phyloP scores from a whole-genome alignment of 2,329 filamentous ascomycete genomes.

The Aureobasidium uvarum region DNA sequence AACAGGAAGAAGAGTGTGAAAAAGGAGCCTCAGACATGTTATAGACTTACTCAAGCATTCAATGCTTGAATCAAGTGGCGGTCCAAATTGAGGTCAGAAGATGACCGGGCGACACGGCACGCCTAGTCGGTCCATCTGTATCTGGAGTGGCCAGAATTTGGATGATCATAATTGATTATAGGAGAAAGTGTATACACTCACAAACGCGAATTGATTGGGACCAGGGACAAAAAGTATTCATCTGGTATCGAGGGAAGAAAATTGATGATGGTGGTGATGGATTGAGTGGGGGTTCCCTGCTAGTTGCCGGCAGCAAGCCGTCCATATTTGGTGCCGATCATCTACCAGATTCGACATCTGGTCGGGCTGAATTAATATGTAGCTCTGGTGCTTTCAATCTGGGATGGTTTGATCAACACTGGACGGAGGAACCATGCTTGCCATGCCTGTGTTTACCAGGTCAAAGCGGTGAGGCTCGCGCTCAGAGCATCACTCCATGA shows the following conservation, averaged over 20 bases:
- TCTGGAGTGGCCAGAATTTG: neutral
- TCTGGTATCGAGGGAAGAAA: neutral
- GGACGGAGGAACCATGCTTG: neutral
- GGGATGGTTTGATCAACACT: neutral
- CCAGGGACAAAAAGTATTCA: neutral
- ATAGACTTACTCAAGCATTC: neutral
- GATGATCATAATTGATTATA: constrained; percentile 9
- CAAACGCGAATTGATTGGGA: neutral
- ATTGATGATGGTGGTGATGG: constrained; percentile 1
- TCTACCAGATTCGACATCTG: neutral
- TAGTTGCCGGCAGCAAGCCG: neutral
- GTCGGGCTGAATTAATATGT: neutral
- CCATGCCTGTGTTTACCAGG: neutral
- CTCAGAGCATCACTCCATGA: neutral
- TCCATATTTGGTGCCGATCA: constrained; percentile 10
- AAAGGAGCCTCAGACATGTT: neutral
- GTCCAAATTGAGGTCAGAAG: neutral
- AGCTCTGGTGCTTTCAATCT: no score
- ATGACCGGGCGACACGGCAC: neutral
- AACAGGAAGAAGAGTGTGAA: neutral
- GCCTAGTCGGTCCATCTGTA: neutral
- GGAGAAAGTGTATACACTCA: neutral
- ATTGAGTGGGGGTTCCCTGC: constrained; percentile 1
- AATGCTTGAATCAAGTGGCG: neutral
- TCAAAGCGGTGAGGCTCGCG: neutral